phyloP scores from a whole-genome alignment of 169 alveolate species.

The Cyclospora cayetanensis region DNA sequence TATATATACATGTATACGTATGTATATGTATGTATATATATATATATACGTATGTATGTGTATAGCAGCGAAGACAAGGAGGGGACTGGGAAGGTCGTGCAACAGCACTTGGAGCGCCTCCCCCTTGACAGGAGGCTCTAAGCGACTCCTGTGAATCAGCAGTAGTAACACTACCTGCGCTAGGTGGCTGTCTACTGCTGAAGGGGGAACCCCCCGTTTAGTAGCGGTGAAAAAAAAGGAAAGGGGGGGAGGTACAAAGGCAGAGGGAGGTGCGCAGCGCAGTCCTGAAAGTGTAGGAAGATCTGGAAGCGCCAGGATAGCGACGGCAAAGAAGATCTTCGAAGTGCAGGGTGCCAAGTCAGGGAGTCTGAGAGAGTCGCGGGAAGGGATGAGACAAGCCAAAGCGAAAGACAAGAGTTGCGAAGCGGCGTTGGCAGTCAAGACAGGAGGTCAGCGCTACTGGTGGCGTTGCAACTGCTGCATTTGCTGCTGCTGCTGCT shows the following conservation, averaged over 20 bases:
- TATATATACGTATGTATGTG: too few relatives aligned
- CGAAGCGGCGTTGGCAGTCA: not conserved
- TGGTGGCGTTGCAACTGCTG: not conserved
- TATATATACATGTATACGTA: too few relatives aligned
- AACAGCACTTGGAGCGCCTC: too few relatives aligned
- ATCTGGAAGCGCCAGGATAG: not conserved
- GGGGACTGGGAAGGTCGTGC: not conserved
- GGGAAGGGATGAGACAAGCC: too few relatives aligned
- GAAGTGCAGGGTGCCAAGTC: too few relatives aligned
- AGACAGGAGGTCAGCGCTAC: not conserved
- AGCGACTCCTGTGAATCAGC: too few relatives aligned
- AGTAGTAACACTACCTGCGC: too few relatives aligned
- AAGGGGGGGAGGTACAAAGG: not conserved
- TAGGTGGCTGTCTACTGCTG: too few relatives aligned
- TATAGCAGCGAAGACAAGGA: not conserved
- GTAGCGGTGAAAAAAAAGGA: not conserved
- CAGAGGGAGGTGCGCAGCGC: not conserved
- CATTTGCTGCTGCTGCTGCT: conserved; percentile 37
- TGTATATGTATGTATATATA: too few relatives aligned
- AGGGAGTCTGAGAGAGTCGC: too few relatives aligned
- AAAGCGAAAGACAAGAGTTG: not conserved
- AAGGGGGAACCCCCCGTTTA: not conserved
- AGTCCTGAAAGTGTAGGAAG: not conserved
- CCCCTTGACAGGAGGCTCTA: too few relatives aligned
- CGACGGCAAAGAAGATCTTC: too few relatives aligned